Evolutionary conservation across 805 yeast genomes (phyloP), one percentile per base, ranked within the genome.

Genomic region (Kuraishia capsulata): DNA sequence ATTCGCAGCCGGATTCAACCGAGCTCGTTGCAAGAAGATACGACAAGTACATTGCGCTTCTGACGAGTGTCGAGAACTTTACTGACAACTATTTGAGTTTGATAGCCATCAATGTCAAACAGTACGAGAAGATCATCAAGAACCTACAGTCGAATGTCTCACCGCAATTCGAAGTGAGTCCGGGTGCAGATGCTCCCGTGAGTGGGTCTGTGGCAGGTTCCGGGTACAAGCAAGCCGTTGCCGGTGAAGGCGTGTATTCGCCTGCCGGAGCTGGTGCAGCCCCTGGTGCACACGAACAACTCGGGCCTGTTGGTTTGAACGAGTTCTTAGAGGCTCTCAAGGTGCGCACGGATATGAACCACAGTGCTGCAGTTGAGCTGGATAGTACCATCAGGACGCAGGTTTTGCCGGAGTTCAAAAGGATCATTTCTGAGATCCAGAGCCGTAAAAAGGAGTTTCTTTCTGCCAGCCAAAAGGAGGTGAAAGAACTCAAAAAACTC

Each of bases 401-500:
- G 20, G 56, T 69, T 10, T 37, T 66, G 10, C 76, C 77, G 5
- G 67, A 62, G 37, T 51, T 73, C 36, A 70, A 65, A 35, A 56
- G 59, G 20, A 50, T 69, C 14, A 46, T 50, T 21, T 52, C 51
- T 8, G 73, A 69, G 39, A 48, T 73, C 33, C 58, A 57, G 19
- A 53, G 62, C 44, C 72, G 67, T 49, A 58, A 58, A 53, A 68
- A 67, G 49, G 62, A 62, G 17, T 61, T 71, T 42, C 43, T 49
- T 26, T 42, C 45, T 16, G 50, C 53, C 20, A 61, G 66, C 6
- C 36, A 52, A 21, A 63, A 64, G 46, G 63, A 69, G 3, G 57
- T 57, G 42, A 65, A 61, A 45, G 62, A 58, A 14, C 47, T 71
- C 24, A 65, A 59, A 44, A 52, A 51, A n/a, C 50, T 64, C 13